A percentile compares a stretch with the other conserved stretches of the same genome.
These are phyloP conservation scores for Mycena pura DNA, from an alignment of 768 basidiomycete genomes.

Conservation along the genomic window DNA sequence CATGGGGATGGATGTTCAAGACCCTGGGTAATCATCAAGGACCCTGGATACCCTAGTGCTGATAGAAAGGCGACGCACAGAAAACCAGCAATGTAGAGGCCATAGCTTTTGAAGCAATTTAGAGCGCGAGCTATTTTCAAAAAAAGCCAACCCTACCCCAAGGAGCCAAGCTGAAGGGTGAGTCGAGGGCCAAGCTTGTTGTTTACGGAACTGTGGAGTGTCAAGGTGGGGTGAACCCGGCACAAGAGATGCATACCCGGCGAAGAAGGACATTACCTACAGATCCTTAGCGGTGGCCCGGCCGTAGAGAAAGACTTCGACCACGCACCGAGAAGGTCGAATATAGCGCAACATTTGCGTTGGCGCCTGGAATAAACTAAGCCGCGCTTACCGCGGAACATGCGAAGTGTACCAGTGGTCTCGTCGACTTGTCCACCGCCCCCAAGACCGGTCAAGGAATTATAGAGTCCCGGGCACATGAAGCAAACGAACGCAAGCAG, in stretches of 20 bases:
- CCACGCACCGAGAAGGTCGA: conserved; percentile 51
- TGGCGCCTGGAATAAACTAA: conserved; percentile 46
- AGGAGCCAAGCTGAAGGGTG: conserved; percentile 76
- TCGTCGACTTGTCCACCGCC: conserved; percentile 77
- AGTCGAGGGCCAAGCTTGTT: conserved; percentile 78
- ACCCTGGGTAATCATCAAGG: conserved; percentile 47
- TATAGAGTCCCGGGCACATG: conserved; percentile 71
- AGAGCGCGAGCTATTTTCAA: not conserved
- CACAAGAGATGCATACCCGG: conserved; percentile 59
- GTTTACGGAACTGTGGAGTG: conserved; percentile 65
- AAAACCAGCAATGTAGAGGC: conserved; percentile 73
- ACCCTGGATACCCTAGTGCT: not conserved
- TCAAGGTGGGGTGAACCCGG: not conserved
- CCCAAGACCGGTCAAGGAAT: conserved; percentile 80
- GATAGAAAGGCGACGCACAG: conserved; percentile 57
- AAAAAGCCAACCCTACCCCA: conserved; percentile 58
- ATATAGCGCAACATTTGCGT: conserved; percentile 75
- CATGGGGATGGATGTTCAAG: conserved; percentile 70
- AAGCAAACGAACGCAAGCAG: conserved; percentile 67
- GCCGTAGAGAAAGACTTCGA: conserved; percentile 46
- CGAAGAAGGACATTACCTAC: conserved; percentile 58
- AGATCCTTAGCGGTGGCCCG: not conserved
- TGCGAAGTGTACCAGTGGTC: conserved; percentile 47
- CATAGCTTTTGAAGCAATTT: conserved; percentile 9
- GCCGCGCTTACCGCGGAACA: not conserved